A percentile compares a stretch with the other conserved stretches of the same genome.
These are phyloP conservation scores for Teunomyces pallodes DNA, from an alignment of 805 yeast genomes.

Conservation along the genomic window DNA sequence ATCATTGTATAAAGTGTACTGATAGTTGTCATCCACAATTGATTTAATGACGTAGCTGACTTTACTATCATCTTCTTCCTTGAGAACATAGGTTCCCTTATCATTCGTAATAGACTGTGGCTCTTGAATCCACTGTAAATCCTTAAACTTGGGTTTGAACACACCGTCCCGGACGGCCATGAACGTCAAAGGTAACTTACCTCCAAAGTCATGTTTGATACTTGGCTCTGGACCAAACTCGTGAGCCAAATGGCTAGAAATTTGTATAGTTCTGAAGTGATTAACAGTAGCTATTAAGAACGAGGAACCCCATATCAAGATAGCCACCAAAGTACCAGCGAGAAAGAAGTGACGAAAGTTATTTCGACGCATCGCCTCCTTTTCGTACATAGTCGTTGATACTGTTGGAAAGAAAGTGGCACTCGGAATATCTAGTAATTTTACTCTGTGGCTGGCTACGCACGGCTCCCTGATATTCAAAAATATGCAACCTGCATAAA, in stretches of 20 bases:
- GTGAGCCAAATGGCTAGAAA: neutral
- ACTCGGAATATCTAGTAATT: too few species aligned
- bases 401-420: neutral
- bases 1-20: constrained; percentile 49
- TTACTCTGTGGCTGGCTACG: neutral
- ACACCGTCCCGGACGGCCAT: constrained; percentile 48
- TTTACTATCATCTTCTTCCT: constrained; percentile 36
- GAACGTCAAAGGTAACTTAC: constrained; percentile 28
- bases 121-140: constrained; percentile 68
- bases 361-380: neutral
- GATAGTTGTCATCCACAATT: constrained; percentile 43
- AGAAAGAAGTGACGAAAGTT: constrained; percentile 10
- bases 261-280: constrained; percentile 9
- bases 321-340: constrained; percentile 20
- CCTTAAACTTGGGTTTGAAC: constrained; percentile 50
- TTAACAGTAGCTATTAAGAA: constrained; percentile 24
- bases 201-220: constrained; percentile 10
- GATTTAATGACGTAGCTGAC: constrained; percentile 56
- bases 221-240: neutral
- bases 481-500: neutral
- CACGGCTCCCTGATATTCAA: neutral
- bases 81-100: constrained; percentile 61
- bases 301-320: constrained; percentile 38
- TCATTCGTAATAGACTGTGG: constrained; percentile 51
- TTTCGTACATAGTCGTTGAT: constrained; percentile 7